These are phyloP conservation scores for Boechera divaricarpa DNA, from an alignment of 345 rosid species.

Conservation along the genomic window DNA sequence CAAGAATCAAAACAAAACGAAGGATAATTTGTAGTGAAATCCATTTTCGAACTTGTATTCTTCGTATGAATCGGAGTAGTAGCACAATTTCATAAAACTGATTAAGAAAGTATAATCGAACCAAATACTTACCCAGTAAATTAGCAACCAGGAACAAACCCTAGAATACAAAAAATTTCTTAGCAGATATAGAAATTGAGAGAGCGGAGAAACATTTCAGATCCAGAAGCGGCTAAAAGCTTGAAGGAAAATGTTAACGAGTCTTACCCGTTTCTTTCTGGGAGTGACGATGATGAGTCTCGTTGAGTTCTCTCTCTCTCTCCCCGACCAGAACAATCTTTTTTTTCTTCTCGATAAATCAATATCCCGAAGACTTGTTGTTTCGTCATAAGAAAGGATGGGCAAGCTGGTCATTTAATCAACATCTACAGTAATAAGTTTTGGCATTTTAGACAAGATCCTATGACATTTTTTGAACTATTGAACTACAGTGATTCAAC, in stretches of 20 bases:
- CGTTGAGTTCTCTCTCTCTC: background rate
- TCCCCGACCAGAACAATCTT: constrained; percentile 2
- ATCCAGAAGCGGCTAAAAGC: background rate
- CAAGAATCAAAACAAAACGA: background rate
- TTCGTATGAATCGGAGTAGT: background rate
- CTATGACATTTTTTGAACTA: no score
- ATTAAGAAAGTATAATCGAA: constrained; percentile 10
- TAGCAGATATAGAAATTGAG: background rate
- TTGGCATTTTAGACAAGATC: no score
- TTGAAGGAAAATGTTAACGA: constrained; percentile 14
- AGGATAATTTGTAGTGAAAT: background rate
- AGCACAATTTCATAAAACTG: background rate
- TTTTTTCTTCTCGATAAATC: background rate
- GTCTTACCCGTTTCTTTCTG: constrained; percentile 24
- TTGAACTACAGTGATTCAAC: no score
- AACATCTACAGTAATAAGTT: no score
- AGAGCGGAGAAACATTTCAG: constrained; percentile 18
- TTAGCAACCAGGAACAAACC: constrained; percentile 20
- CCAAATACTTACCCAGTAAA: background rate
- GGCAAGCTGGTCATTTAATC: no score
- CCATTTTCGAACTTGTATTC: background rate
- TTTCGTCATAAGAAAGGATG: no score
- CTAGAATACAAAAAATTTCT: constrained; percentile 27
- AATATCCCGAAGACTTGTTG: background rate
- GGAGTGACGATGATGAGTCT: constrained; percentile 30